phyloP scores from a whole-genome alignment of 768 basidiomycete species.

The Termitomyces sp. region DNA sequence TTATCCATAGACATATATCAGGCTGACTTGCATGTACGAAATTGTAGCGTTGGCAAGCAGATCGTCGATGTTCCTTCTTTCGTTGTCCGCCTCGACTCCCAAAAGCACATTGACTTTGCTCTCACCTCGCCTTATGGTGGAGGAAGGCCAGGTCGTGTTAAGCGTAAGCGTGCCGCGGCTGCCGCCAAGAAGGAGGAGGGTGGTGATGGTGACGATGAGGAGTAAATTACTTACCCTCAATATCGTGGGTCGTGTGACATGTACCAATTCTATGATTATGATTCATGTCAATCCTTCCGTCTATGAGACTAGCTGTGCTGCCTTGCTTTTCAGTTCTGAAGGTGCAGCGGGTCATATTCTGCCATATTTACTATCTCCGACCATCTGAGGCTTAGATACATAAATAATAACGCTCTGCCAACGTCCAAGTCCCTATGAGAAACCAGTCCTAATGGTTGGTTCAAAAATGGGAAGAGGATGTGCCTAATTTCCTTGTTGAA shows the following conservation, averaged over 20 bases:
- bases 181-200: slow-evolving; percentile 90
- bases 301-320: background rate
- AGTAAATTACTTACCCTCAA: slow-evolving; percentile 36
- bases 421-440: slow-evolving; percentile 17
- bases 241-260: slow-evolving; percentile 5
- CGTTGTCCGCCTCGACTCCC: slow-evolving; percentile 97
- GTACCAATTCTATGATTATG: slow-evolving; percentile 18
- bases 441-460: slow-evolving; percentile 24
- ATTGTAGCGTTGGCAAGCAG: slow-evolving; percentile 88
- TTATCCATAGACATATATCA: background rate
- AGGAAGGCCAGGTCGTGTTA: slow-evolving; percentile 90
- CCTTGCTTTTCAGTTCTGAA: background rate
- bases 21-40: background rate
- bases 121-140: slow-evolving; percentile 96
- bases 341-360: background rate
- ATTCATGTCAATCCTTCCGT: slow-evolving; percentile 10
- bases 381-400: background rate
- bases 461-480: slow-evolving; percentile 30
- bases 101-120: slow-evolving; percentile 99
- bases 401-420: background rate
- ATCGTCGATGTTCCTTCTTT: slow-evolving; percentile 99
- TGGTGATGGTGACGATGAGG: slow-evolving; percentile 88
- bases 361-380: background rate
- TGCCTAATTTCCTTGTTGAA: slow-evolving; percentile 16
- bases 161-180: slow-evolving; percentile 95